Evolutionary conservation across 257 asterid genomes (phyloP).

Genomic region (Haberlea rhodopensis): DNA sequence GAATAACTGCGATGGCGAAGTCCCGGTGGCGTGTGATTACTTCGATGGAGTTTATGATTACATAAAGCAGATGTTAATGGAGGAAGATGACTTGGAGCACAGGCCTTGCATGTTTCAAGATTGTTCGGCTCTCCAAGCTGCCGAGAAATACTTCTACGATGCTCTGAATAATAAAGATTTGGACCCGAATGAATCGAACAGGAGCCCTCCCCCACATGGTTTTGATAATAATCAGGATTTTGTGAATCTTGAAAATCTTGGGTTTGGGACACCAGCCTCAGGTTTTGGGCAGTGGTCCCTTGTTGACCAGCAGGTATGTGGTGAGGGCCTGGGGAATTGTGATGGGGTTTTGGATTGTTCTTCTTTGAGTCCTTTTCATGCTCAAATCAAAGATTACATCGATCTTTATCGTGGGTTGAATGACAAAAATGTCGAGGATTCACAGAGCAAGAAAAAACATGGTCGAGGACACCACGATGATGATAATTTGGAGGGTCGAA

Average conservation of each 20-base stretch:
- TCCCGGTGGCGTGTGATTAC: conserved; percentile 46
- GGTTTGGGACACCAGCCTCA: conserved; percentile 15
- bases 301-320: background rate
- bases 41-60: conserved; percentile 56
- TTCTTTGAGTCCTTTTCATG: background rate
- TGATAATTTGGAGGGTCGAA: conserved; percentile 16
- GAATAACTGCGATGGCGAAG: background rate
- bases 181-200: conserved; percentile 2
- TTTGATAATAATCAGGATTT: background rate
- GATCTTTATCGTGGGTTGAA: background rate
- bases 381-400: background rate
- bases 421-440: background rate
- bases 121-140: conserved; percentile 59
- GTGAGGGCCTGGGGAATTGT: conserved; percentile 9
- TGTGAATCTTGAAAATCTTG: background rate
- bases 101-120: conserved; percentile 59
- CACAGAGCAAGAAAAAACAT: conserved; percentile 17
- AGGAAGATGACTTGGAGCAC: conserved; percentile 55
- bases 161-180: conserved; percentile 31
- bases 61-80: conserved; percentile 68
- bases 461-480: conserved; percentile 22
- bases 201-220: background rate
- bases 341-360: conserved; percentile 16
- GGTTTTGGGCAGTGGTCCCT: conserved; percentile 6
- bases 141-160: conserved; percentile 61